Base-by-base conservation (phyloP, 2,329 filamentous ascomycete species). In the Setomelanomma holmii region DNA sequence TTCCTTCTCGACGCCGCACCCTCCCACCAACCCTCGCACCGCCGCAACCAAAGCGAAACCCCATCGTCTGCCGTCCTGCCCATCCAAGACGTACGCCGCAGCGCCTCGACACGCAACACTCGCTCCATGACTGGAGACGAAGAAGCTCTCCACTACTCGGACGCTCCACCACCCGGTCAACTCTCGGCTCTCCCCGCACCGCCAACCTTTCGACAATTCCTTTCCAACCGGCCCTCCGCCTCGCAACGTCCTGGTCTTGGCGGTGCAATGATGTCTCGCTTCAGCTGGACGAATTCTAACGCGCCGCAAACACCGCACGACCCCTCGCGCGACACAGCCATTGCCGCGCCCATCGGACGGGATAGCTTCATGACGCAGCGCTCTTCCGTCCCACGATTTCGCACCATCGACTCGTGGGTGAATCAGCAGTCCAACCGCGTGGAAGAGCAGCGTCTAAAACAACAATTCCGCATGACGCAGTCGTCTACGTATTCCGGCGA, bases 271-370 rank as follows among this genome's bases (percentile, higher is more conserved):
- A 54, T 63, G 38, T 69, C 66, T 45, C 54, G 67, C 24, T 76
- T 76, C 60, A 75, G 71, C 54, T 76, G 74, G 74, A 76, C 74
- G 5, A 76, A 76, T 45, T 74, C 73, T 1, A 67, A 76, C 30
- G 73, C 72, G 19, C 69, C 74, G 22, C 71, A 74, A 50, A 76
- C 74, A 11, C 73, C 74, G 0, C 64, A 68, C n/a, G 72, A 73
- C 17, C 50, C 66, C 4, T 58, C 47, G 2, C 64, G 64, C 20
- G 70, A 74, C 49, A 68, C 66, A 8, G 54, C 60, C 24, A 24
- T 38, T 7, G 43, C 24, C 60, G 56, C 3, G 58, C 64, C 30
- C n/a, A 50, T 66, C 20, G 54, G 58, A 3, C 70, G 70, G 16
- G 72, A 74, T n/a, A 71, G 67, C 51, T 70, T 71, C 47, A 70